A percentile compares a stretch with the other conserved stretches of the same genome.
Conservation (phyloP, 305 asterid species). For the Rubia occidens region DNA sequence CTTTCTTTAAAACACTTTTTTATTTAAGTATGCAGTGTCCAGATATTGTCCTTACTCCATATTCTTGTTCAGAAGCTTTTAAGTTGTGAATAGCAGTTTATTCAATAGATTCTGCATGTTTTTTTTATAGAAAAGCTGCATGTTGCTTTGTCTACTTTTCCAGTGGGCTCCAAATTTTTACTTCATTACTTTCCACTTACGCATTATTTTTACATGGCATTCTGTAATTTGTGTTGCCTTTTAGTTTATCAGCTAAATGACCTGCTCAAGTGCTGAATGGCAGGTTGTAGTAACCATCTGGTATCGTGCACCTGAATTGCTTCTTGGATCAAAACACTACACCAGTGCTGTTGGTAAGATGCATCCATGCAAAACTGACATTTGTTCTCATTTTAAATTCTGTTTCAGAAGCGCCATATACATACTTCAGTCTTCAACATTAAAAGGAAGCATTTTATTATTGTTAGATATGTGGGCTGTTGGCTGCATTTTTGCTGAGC, state of each 20-base stretch:
- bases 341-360: slow-evolving; percentile 96
- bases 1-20: neutral
- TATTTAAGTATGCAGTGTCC: neutral
- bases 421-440: neutral
- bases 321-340: slow-evolving; percentile 93
- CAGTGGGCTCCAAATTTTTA: neutral
- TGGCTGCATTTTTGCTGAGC: slow-evolving; percentile 99
- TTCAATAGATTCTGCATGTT: slow-evolving; percentile 4
- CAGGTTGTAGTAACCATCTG: slow-evolving; percentile 98
- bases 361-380: slow-evolving; percentile 12
- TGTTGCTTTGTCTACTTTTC: neutral
- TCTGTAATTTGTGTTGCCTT: neutral
- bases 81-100: neutral
- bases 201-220: neutral
- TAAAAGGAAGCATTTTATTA: slow-evolving; percentile 10
- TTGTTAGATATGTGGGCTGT: slow-evolving; percentile 96
- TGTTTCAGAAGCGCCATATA: slow-evolving; percentile 2
- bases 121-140: neutral
- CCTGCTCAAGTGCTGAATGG: slow-evolving; percentile 15
- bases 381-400: slow-evolving; percentile 17
- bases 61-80: neutral
- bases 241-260: neutral
- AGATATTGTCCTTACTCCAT: neutral
- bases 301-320: slow-evolving; percentile 99
- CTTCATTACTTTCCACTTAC: neutral